A percentile compares a stretch with the other conserved stretches of the same genome.
Evolutionary conservation across 2,329 filamentous ascomycete species (phyloP).

Genomic region (Colletotrichum sublineola): DNA sequence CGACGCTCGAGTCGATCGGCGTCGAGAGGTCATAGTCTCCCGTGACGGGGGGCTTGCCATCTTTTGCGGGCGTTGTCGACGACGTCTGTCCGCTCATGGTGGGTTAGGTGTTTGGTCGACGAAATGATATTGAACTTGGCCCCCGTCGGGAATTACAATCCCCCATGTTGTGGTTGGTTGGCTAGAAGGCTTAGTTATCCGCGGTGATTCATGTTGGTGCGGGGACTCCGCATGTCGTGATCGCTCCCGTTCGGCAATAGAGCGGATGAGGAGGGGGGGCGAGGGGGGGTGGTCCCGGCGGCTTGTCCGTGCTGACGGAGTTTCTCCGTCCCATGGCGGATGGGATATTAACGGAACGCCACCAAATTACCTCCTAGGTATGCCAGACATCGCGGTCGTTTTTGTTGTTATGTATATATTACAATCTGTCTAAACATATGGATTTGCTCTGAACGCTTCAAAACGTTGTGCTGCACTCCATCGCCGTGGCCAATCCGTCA

Average conservation of each 20-base stretch:
- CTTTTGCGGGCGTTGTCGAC: background rate
- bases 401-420: no score
- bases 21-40: conserved; percentile 74
- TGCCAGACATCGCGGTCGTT: background rate
- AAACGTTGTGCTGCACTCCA: background rate
- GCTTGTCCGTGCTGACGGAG: conserved; percentile 16
- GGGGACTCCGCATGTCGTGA: conserved; percentile 41
- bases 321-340: conserved; percentile 7
- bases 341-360: background rate
- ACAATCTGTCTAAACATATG: background rate
- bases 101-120: background rate
- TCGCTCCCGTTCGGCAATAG: conserved; percentile 29
- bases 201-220: conserved; percentile 16
- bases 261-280: conserved; percentile 14
- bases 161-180: conserved; percentile 31
- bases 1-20: conserved; percentile 63
- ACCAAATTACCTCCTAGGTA: background rate
- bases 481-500: background rate
- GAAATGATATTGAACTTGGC: background rate
- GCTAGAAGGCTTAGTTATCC: conserved; percentile 19
- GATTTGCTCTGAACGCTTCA: no score
- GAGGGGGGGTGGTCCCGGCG: no score
- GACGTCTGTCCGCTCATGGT: conserved; percentile 2
- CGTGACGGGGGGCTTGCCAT: conserved; percentile 23
- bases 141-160: conserved; percentile 19